Evolutionary conservation across 164 flowering plant species (phyloP), one percentile per base, ranked within the genome.

Genomic region (Pachysandra terminalis): DNA sequence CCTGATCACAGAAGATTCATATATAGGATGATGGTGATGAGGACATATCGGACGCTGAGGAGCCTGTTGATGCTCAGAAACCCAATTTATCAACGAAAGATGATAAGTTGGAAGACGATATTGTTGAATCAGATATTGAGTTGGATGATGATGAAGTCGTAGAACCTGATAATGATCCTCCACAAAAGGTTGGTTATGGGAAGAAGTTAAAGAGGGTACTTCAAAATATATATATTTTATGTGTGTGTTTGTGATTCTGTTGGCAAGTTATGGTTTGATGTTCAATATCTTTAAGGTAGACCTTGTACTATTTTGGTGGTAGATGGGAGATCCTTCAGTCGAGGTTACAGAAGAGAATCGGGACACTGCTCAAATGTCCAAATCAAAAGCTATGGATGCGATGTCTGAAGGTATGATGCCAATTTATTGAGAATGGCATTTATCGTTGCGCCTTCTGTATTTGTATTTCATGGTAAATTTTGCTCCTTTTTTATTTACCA

Each of bases 251-350:
- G 37, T 32, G n/a, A n/a, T 32, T 32, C 5, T 32, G 7, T 32
- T 32, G 37, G 5, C 24, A 53, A 27, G 15, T 5, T n/a, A 10
- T 59, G 19, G 49, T 53, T 54, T 22, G 9, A 13, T 66, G 53
- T 25, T 32, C 28, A 32, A 23, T 66, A 25, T 22, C 60, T 16
- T 63, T 19, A 56, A 52, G 59, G 54, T 61, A 51, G 27, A 23
- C 13, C 27, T 55, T 59, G 3, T 32, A 51, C 53, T 59, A 7
- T 63, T 49, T 40, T 72, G 56, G 58, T 41, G 70, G 41, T 61
- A 94, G 98, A 95, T 95, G 97, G 98, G 97, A 67, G 96, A 95
- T 52, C 24, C 84, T 0, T 74, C 92, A 14, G 75, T 86, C 24
- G 98, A 91, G 80, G 91, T 92, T n/a, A 89, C 86, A 0, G 97